Conservation (phyloP, 257 asterid genomes). For the Craterostigma plantagineum region DNA sequence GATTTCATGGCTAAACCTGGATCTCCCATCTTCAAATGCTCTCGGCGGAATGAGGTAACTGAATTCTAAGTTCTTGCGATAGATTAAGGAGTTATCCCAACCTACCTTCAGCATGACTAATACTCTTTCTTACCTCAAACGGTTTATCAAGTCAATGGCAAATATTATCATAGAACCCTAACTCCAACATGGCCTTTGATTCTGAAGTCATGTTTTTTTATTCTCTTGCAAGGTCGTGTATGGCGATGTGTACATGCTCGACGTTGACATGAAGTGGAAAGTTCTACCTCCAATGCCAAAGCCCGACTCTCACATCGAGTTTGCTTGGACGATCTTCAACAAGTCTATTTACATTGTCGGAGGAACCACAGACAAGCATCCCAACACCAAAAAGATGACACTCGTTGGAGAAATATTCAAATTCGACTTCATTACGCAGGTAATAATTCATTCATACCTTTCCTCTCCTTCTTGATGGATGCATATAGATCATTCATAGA, state of each 20-base stretch:
- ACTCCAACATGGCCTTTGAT: neutral
- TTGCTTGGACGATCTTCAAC: conserved; percentile 42
- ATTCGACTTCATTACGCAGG: conserved; percentile 37
- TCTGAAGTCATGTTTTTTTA: neutral
- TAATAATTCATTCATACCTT: conserved; percentile 13
- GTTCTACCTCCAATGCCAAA: conserved; percentile 44
- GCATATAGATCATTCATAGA: too few relatives aligned
- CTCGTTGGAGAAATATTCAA: conserved; percentile 59
- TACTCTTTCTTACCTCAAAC: neutral
- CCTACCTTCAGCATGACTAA: neutral
- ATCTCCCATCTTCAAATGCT: conserved; percentile 66
- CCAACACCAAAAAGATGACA: conserved; percentile 54
- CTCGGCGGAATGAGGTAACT: conserved; percentile 53
- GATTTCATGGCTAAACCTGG: conserved; percentile 75
- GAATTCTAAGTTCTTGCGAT: neutral
- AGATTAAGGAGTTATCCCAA: too few relatives aligned
- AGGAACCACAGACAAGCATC: conserved; percentile 71
- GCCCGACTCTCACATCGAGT: conserved; percentile 56
- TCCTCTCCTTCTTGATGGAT: too few relatives aligned
- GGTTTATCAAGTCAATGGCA: neutral
- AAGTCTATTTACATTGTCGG: conserved; percentile 41
- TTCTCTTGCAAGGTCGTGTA: conserved; percentile 34
- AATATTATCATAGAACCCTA: neutral
- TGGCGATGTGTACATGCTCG: conserved; percentile 63
- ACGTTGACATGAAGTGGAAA: conserved; percentile 41